Conservation (phyloP, 805 yeast genomes). For the Cyberlindnera xylosilytica region DNA sequence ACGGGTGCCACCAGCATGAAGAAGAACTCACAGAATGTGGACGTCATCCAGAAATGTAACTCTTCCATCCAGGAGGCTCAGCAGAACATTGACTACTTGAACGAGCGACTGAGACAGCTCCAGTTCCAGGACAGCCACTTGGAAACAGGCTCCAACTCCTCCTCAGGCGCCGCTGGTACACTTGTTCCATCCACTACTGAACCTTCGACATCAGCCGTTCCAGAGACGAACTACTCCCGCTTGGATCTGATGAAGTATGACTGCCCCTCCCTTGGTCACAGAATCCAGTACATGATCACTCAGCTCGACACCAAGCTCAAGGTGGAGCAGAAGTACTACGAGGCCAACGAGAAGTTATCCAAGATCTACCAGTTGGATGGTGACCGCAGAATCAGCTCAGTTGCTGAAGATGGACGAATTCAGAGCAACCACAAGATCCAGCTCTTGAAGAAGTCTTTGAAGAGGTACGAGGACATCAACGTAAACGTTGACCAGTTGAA, state of each 20-base stretch:
- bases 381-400: constrained; percentile 78
- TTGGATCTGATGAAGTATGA: constrained; percentile 87
- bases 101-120: constrained; percentile 68
- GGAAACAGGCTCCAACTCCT: constrained; percentile 6
- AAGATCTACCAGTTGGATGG: constrained; percentile 88
- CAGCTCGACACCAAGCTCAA: constrained; percentile 91
- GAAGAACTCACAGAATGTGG: constrained; percentile 71
- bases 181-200: constrained; percentile 24
- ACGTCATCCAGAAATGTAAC: constrained; percentile 88
- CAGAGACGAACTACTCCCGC: constrained; percentile 48
- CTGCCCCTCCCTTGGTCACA: constrained; percentile 90
- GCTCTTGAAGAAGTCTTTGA: constrained; percentile 76
- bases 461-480: constrained; percentile 86
- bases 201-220: constrained; percentile 16
- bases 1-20: constrained; percentile 82
- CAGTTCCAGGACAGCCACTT: constrained; percentile 23
- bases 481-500: constrained; percentile 58
- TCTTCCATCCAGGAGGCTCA: constrained; percentile 88
- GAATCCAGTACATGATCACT: constrained; percentile 93
- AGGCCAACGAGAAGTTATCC: constrained; percentile 86
- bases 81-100: constrained; percentile 84
- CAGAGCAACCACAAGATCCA: constrained; percentile 87
- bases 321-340: constrained; percentile 90
- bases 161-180: constrained; percentile 2
- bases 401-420: constrained; percentile 82